Base-by-base conservation (phyloP, 495 filamentous ascomycete genomes). In the Amphirosellinia nigrospora region DNA sequence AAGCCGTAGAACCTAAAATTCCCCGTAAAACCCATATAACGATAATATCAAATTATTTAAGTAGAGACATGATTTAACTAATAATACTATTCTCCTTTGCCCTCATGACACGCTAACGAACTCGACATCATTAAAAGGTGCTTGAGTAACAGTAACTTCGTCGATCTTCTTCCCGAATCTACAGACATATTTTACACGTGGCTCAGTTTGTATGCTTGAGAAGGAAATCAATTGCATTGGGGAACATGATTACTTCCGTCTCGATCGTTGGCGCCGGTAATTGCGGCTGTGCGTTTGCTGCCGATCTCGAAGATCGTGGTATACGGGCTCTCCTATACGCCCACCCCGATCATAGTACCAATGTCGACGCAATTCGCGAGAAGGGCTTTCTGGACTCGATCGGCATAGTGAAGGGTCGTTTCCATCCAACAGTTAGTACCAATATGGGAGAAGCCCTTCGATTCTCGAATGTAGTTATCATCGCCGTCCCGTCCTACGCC, bases 231-330 rank as follows among this genome's bases (percentile, higher is more conserved):
- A 60, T 13, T 23, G 16, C 9, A 60, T 26, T 41, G 21, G 36
- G 4, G 21, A 59, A 59, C 1, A 67, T 67, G 64, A 58, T 67
- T 45, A 46, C 50, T 28, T 67, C 64, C 10, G 50, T 67, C 15
- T 56, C 64, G 5, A 58, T 67, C 13, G 16, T 67, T 45, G 64
- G 64, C 4, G 53, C 53, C 21, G 64, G 64, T 6, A 56, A 56
- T 36, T 67, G 64, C 26, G 64, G 64, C 13, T 67, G 64, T 46
- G 64, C 64, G 23, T 67, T 67, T 19, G 64, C 64, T 21, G 64
- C 52, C 3, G 64, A 67, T 34, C 64, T 67, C 52, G 50, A 56
- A 52, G 59, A 58, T 36, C 64, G 64, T 19, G 64, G 64, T 19
- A 36, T 67, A 38, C 53, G 39, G 39, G 64, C 36, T 15, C 64